These are phyloP conservation scores for Mortierella alpina DNA, from an alignment of 192 early-diverging fungal species.

Conservation along the genomic window DNA sequence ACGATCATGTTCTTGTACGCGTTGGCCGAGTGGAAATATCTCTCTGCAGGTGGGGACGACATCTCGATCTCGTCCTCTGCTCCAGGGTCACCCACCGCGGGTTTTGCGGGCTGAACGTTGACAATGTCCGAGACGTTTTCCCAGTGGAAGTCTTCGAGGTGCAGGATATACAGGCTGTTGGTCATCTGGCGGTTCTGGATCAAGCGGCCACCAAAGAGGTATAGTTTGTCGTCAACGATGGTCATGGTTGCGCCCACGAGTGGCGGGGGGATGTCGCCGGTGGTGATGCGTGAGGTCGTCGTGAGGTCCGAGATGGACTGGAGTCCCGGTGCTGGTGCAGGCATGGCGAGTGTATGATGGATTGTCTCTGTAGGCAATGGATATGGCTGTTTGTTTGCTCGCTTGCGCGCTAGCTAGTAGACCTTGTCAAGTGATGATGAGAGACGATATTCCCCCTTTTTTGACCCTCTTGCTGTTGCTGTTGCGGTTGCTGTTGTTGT, in stretches of 20 bases:
- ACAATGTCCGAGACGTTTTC: slow-evolving; percentile 54
- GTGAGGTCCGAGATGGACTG: slow-evolving; percentile 61
- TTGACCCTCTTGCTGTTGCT: too few species aligned
- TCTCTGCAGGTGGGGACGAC: slow-evolving; percentile 58
- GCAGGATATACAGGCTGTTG: slow-evolving; percentile 76
- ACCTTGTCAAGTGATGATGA: too few species aligned
- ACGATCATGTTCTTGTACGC: slow-evolving; percentile 74
- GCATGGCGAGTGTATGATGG: slow-evolving; percentile 20
- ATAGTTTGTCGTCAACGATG: slow-evolving; percentile 70
- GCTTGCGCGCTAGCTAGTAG: too few species aligned
- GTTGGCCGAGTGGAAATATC: slow-evolving; percentile 85
- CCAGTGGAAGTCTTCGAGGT: slow-evolving; percentile 72
- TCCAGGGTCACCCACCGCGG: slow-evolving; percentile 48
- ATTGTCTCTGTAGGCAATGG: background rate
- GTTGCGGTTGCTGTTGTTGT: too few species aligned
- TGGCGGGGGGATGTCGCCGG: slow-evolving; percentile 80
- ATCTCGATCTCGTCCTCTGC: slow-evolving; percentile 43
- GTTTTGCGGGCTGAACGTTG: slow-evolving; percentile 44
- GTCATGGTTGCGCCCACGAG: slow-evolving; percentile 80
- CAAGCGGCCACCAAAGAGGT: slow-evolving; percentile 80
- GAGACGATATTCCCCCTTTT: too few species aligned
- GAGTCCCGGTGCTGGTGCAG: slow-evolving; percentile 53
- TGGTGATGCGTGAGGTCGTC: slow-evolving; percentile 56
- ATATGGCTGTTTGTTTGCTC: background rate
- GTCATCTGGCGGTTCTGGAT: slow-evolving; percentile 77